A percentile compares a stretch with the other conserved stretches of the same genome.
Evolutionary conservation across 2,329 filamentous ascomycete species (phyloP).

Genomic region (Claviceps humidiphila): DNA sequence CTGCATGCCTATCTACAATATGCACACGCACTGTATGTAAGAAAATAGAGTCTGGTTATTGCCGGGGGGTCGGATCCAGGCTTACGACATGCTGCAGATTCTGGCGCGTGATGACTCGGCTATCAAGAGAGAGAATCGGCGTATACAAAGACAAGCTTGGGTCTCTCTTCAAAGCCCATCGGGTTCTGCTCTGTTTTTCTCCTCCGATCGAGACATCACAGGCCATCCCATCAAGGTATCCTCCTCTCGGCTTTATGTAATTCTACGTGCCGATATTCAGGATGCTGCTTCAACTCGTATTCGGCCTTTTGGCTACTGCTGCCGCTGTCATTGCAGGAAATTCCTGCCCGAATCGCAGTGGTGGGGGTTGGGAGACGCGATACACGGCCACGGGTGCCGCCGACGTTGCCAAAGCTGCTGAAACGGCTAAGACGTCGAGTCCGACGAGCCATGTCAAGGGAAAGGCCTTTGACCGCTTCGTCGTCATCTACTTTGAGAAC

Average conservation of each 20-base stretch:
- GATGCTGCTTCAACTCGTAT: conserved; percentile 9
- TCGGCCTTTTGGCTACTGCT: conserved; percentile 13
- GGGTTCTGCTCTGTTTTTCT: not conserved
- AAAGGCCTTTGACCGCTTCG: conserved; percentile 58
- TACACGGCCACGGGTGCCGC: conserved; percentile 39
- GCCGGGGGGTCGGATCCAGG: not conserved
- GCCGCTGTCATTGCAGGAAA: conserved; percentile 6
- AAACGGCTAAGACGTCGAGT: conserved; percentile 46
- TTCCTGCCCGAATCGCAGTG: conserved; percentile 4
- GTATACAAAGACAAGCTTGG: not conserved
- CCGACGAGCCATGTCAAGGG: conserved; percentile 54
- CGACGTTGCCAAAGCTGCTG: conserved; percentile 40
- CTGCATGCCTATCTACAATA: not conserved
- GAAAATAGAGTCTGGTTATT: too few species aligned
- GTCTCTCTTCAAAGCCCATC: not conserved
- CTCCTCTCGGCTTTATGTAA: not conserved
- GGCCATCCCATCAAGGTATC: not conserved
- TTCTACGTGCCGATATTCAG: not conserved
- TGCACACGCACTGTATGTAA: not conserved
- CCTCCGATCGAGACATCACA: not conserved
- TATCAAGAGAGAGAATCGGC: not conserved
- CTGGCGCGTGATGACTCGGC: not conserved
- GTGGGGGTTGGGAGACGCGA: conserved; percentile 20
- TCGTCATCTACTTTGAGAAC: conserved; percentile 68
- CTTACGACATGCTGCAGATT: not conserved